Conservation (phyloP, 352 stramenopile species). For the Globisporangium heterothallicum region DNA sequence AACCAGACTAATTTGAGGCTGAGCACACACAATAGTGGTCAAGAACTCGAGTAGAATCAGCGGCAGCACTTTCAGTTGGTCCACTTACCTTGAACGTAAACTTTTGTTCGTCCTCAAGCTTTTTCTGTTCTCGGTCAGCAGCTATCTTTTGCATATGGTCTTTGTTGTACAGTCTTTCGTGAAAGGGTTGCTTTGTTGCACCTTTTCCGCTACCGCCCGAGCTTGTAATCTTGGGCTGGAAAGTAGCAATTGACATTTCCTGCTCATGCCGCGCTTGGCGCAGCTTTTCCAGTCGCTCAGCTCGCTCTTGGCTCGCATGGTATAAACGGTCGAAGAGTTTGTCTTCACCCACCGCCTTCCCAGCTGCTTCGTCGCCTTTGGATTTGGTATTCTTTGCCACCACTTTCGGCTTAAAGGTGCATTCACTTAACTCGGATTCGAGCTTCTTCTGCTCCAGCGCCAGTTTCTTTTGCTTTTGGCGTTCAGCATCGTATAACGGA, state of each 20-base stretch:
- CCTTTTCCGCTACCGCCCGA: constrained; percentile 11
- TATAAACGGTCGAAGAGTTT: constrained; percentile 69
- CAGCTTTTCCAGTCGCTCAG: constrained; percentile 56
- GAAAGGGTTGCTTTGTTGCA: constrained; percentile 51
- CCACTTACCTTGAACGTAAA: constrained; percentile 71
- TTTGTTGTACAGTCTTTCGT: constrained; percentile 75
- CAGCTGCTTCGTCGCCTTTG: constrained; percentile 23
- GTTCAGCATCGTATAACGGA: constrained; percentile 68
- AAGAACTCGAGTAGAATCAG: too few species aligned
- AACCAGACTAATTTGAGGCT: constrained; percentile 54
- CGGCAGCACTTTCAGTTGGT: too few species aligned
- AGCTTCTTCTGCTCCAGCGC: constrained; percentile 69
- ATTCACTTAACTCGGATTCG: constrained; percentile 53
- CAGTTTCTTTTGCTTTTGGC: constrained; percentile 63
- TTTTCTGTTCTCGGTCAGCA: constrained; percentile 63
- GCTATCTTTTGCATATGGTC: constrained; percentile 64
- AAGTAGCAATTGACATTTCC: constrained; percentile 49
- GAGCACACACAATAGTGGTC: constrained; percentile 4
- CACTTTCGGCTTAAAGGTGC: constrained; percentile 68
- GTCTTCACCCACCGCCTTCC: constrained; percentile 10
- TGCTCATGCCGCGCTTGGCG: constrained; percentile 63
- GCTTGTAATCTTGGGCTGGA: constrained; percentile 53
- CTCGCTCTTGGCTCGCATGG: constrained; percentile 48
- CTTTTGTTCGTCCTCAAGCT: constrained; percentile 61
- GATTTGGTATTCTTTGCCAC: constrained; percentile 35